Conservation (phyloP, 257 asterid genomes). For the Solanum pimpinellifolium region DNA sequence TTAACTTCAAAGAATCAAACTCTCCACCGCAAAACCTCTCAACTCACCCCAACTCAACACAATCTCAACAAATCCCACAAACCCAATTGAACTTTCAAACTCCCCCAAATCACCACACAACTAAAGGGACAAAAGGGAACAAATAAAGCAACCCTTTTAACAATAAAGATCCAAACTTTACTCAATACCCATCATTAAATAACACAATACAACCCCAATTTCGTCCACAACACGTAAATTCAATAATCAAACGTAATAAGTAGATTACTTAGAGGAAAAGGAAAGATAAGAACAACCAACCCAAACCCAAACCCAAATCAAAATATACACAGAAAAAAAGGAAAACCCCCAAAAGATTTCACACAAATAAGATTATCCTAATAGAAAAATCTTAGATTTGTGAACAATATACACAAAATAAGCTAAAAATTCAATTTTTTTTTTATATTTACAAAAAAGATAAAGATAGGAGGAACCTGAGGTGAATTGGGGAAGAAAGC, state of each 20-base stretch:
- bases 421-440: not conserved
- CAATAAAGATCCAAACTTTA: slow-evolving; percentile 31
- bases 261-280: slow-evolving; percentile 2
- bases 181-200: slow-evolving; percentile 18
- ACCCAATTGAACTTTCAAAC: not conserved
- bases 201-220: slow-evolving; percentile 14
- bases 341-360: not conserved
- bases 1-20: slow-evolving; percentile 3
- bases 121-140: not conserved
- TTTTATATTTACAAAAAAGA: not conserved
- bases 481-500: slow-evolving; percentile 6
- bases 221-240: slow-evolving; percentile 14
- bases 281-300: not conserved
- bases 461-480: not conserved
- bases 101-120: not conserved
- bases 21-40: not conserved
- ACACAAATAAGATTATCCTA: not conserved
- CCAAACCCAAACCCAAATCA: not conserved
- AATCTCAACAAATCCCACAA: not conserved
- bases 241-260: slow-evolving; percentile 10
- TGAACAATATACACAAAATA: not conserved
- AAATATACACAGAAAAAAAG: not conserved
- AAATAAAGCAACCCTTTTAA: slow-evolving; percentile 5
- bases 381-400: not conserved
- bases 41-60: not conserved